phyloP scores from a whole-genome alignment of 768 basidiomycete species.

The Trametes cinnabarina region DNA sequence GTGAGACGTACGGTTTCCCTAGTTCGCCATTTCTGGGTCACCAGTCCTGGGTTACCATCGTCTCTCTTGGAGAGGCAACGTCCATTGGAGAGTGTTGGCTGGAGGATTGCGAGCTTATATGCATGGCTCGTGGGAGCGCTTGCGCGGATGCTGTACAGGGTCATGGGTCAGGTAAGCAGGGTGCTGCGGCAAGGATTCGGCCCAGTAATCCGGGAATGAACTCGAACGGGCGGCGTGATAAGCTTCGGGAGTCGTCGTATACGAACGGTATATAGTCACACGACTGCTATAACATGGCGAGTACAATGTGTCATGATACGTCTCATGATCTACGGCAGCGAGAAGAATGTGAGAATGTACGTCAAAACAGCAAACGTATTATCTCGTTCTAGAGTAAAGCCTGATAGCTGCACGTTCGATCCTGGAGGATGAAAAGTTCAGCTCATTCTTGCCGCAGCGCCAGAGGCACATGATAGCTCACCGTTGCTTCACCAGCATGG shows the following conservation, averaged over 20 bases:
- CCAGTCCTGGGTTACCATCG: background rate
- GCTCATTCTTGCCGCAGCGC: background rate
- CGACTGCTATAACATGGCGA: background rate
- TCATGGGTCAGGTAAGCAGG: background rate
- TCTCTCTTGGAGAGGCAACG: too few species aligned
- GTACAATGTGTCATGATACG: background rate
- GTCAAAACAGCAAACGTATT: background rate
- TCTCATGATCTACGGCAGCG: background rate
- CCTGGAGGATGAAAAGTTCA: background rate
- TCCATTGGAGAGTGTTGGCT: too few species aligned
- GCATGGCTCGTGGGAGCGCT: background rate
- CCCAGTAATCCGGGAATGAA: background rate
- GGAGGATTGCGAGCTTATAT: background rate
- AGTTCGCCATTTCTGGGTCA: too few species aligned
- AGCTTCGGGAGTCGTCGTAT: too few species aligned
- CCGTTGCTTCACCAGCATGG: constrained; percentile 59
- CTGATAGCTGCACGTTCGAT: constrained; percentile 10
- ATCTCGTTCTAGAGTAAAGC: background rate
- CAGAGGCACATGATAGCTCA: constrained; percentile 8
- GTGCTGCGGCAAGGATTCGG: background rate
- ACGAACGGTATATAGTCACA: too few species aligned
- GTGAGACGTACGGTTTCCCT: too few species aligned
- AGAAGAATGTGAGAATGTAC: background rate
- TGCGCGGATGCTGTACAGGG: background rate
- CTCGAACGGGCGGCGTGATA: background rate